These are phyloP conservation scores for Aschersonia sp. DNA, from an alignment of 2,329 filamentous ascomycete species.

Conservation along the genomic window DNA sequence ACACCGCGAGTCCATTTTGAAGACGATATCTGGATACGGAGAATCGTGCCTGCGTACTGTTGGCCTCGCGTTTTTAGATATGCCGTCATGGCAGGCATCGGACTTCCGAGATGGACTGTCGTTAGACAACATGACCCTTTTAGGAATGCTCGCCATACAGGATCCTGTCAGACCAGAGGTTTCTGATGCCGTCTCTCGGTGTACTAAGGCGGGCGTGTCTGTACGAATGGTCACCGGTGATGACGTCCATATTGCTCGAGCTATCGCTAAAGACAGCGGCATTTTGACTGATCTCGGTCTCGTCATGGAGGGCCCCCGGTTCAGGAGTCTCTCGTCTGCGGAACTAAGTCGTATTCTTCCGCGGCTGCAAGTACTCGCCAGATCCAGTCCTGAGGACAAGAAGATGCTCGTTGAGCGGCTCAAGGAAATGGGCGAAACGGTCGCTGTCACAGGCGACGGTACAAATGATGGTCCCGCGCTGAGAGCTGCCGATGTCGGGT, in stretches of 20 bases:
- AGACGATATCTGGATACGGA: slow-evolving; percentile 43
- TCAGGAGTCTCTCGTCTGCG: not conserved
- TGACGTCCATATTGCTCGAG: slow-evolving; percentile 35
- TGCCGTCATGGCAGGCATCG: slow-evolving; percentile 49
- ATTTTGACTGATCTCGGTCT: slow-evolving; percentile 21
- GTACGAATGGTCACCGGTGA: slow-evolving; percentile 44
- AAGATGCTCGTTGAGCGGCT: slow-evolving; percentile 38
- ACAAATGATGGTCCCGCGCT: slow-evolving; percentile 53
- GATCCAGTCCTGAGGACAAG: slow-evolving; percentile 46
- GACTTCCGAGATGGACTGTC: not conserved
- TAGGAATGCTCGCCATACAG: slow-evolving; percentile 53
- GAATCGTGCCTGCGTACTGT: slow-evolving; percentile 58
- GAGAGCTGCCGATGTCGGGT: slow-evolving; percentile 51
- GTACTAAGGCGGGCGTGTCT: slow-evolving; percentile 37
- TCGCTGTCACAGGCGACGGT: slow-evolving; percentile 52
- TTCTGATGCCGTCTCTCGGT: slow-evolving; percentile 32
- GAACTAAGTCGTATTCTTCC: slow-evolving; percentile 39
- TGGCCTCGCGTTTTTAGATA: slow-evolving; percentile 61
- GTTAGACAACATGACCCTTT: slow-evolving; percentile 50
- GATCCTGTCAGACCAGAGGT: slow-evolving; percentile 48
- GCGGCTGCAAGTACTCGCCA: slow-evolving; percentile 33
- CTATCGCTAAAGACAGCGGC: slow-evolving; percentile 40
- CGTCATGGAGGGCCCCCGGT: slow-evolving; percentile 6
- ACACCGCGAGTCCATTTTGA: not conserved
- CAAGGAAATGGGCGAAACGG: slow-evolving; percentile 38